Evolutionary conservation across 768 basidiomycete genomes (phyloP), one percentile per base, ranked within the genome.

Genomic region (Daedaleopsis nitida): DNA sequence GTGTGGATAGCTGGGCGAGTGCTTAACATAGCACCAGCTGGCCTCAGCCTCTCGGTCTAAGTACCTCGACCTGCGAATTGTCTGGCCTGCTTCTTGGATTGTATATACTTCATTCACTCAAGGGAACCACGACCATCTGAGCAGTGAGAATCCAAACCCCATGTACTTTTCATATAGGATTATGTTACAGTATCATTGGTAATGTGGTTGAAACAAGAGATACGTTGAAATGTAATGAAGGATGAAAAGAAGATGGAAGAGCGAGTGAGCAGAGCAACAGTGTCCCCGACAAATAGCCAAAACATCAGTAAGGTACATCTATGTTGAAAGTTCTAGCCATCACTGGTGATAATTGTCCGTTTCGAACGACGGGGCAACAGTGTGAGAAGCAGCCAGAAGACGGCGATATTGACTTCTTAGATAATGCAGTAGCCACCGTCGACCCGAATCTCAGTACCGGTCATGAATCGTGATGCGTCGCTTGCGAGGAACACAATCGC

Each of bases 401-500:
- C 11, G 32, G 17, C 39, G n/a, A 16, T 7, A 1, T n/a, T 38
- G 37, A 3, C 56, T 32, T 32, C 58, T 73, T 77, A 92, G 65
- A 90, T 78, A 45, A 78, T 68, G 73, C 91, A 92, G 75, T 96
- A 96, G 7, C 94, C 94, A 19, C 95, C 95, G 69, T 98, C 96
- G 49, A 97, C 85, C 10, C 88, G 86, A 58, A 93, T 75, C 67
- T 93, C 93, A 17, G 89, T 77, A 10, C 94, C 95, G 3, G 96
- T 96, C 80, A 94, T 88, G 74, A 95, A 98, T 58, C 83, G 85
- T 54, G 90, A 91, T 7, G 94, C 93, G 73, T 97, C 95, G 64
- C 91, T 94, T 9, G 89, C 87, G 17, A 98, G 82, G 74, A 90
- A 96, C 58, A 98, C 91, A 67, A 96, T 82, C 24, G 96, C 94